Percentiles rank a stretch among this genome's conserved stretches.
These are phyloP conservation scores for Phytophthora fragariae DNA, from an alignment of 352 stramenopile species.

Conservation along the genomic window DNA sequence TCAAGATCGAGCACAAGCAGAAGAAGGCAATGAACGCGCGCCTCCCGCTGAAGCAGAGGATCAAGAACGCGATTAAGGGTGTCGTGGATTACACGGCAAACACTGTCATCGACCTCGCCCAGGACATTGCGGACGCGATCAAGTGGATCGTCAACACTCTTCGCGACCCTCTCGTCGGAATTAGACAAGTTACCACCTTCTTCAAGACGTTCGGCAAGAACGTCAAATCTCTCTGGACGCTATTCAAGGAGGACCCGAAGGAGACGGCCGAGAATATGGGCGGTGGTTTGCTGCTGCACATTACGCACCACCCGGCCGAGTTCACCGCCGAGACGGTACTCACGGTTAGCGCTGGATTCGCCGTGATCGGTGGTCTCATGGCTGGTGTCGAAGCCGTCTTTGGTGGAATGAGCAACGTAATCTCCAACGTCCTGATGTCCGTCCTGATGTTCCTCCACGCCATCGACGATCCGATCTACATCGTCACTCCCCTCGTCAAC, in stretches of 20 bases:
- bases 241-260: slow-evolving; percentile 34
- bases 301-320: slow-evolving; percentile 32
- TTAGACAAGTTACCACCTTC: slow-evolving; percentile 11
- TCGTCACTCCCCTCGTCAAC: slow-evolving; percentile 35
- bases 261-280: not conserved
- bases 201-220: slow-evolving; percentile 28
- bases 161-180: slow-evolving; percentile 18
- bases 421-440: slow-evolving; percentile 27
- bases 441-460: slow-evolving; percentile 39
- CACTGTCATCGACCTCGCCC: slow-evolving; percentile 10
- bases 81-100: slow-evolving; percentile 18
- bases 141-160: slow-evolving; percentile 30
- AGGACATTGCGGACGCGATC: slow-evolving; percentile 16
- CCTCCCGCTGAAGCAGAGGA: not conserved
- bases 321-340: slow-evolving; percentile 37
- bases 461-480: slow-evolving; percentile 35
- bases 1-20: slow-evolving; percentile 27
- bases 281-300: slow-evolving; percentile 33
- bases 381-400: slow-evolving; percentile 24
- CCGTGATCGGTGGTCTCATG: slow-evolving; percentile 34
- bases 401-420: slow-evolving; percentile 26
- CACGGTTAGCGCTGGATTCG: slow-evolving; percentile 23
- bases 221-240: slow-evolving; percentile 21
- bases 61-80: slow-evolving; percentile 13
- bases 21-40: slow-evolving; percentile 22